Base-by-base conservation (phyloP, 306 rosid genomes). In the Begonia fuchsioides region DNA sequence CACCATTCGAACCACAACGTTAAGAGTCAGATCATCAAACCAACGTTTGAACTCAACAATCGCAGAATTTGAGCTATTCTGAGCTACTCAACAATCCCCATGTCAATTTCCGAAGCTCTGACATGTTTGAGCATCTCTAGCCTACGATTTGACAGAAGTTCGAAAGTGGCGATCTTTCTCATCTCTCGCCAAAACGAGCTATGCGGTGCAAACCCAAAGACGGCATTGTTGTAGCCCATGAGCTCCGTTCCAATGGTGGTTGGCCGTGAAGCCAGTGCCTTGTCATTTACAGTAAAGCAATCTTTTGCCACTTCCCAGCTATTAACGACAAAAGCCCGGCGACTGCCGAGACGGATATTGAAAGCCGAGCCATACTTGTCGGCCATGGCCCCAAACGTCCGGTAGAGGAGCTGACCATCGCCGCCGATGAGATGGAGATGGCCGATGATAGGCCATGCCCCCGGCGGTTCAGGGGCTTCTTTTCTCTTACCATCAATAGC, bases 1-100 rank as follows among this genome's bases (percentile, higher is more conserved):
- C 53, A 81, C 92, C 71, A 81, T 72, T 54, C 80, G 68, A 41
- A 71, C 74, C 51, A 74, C 81, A 13, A 70, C 61, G 38, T 81
- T 69, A 1, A 81, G 58, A 5, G 72, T 68, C 57, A 74, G 11
- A 18, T 77, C 77, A 39, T 57, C 71, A 0, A 77, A 54, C 77
- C 92, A 71, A 0, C 43, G 49, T 7, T 51, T 71, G 12, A 81
- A 43, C 2, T 74, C 72, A 3, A 71, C 65, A 32, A 46, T 11
- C 61, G 54, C 54, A 3, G 54, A 26, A 1, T 2, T 17, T 6
- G 68, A 59, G 6, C 51, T 43, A 10, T 66, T 67, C 19, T 51
- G 60, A 13, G 53, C 43, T 50, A 73, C 62, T 8, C 35, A 44
- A 10, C 26, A 35, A 68, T 43, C 12, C 63, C 80, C 49, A 32